These are phyloP conservation scores for Raphanus sativus DNA, from an alignment of 345 rosid genomes.

Conservation along the genomic window DNA sequence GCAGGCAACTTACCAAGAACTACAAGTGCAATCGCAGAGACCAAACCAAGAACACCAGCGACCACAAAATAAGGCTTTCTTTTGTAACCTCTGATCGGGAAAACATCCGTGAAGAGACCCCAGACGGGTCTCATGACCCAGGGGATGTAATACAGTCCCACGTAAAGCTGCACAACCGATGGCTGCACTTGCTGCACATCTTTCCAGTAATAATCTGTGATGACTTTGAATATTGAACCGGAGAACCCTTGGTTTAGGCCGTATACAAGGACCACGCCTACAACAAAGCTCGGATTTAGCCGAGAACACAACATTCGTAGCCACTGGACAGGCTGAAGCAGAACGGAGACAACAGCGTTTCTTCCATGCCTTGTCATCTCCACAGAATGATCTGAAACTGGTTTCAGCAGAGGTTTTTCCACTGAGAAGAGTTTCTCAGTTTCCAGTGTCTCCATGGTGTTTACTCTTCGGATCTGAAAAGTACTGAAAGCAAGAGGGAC, in stretches of 20 bases:
- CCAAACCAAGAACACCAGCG: conserved; percentile 63
- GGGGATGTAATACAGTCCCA: conserved; percentile 71
- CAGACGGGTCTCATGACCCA: conserved; percentile 81
- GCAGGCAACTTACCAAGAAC: conserved; percentile 49
- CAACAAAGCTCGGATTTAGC: conserved; percentile 60
- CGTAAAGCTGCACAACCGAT: conserved; percentile 67
- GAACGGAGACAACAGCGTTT: conserved; percentile 33
- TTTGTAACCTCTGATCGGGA: conserved; percentile 64
- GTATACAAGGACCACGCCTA: conserved; percentile 66
- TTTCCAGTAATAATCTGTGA: conserved; percentile 82
- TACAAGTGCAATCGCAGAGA: conserved; percentile 54
- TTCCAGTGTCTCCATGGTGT: conserved; percentile 34
- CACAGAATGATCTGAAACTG: conserved; percentile 27
- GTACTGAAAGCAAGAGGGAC: conserved; percentile 1
- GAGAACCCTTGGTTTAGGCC: conserved; percentile 80
- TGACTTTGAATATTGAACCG: conserved; percentile 71
- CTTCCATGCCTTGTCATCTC: conserved; percentile 13
- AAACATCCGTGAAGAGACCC: conserved; percentile 78
- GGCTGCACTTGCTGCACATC: conserved; percentile 79
- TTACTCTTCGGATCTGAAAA: conserved; percentile 31
- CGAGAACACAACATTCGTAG: conserved; percentile 60
- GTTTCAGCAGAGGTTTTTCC: conserved; percentile 8
- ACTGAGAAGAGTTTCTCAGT: conserved; percentile 35
- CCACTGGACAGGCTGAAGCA: conserved; percentile 73
- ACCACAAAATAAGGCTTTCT: conserved; percentile 70